phyloP scores from a whole-genome alignment of 345 rosid genomes.

The Lepidium africanum region DNA sequence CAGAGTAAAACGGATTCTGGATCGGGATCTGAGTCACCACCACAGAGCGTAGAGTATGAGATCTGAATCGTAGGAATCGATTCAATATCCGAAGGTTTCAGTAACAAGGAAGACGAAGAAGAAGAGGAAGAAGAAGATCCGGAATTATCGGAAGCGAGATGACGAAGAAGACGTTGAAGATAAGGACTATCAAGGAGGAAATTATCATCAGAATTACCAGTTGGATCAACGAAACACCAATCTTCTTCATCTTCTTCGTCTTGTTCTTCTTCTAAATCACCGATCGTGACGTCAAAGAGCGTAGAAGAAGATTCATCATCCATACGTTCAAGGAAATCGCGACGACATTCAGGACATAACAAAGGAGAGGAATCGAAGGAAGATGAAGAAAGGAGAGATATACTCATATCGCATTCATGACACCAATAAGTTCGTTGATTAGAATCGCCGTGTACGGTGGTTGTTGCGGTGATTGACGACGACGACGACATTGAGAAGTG shows the following conservation, averaged over 20 bases:
- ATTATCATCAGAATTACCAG: conserved; percentile 28
- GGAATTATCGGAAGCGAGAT: conserved; percentile 26
- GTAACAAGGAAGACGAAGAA: conserved; percentile 2
- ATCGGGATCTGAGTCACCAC: conserved; percentile 24
- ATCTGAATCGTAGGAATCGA: conserved; percentile 37
- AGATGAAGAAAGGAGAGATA: conserved; percentile 31
- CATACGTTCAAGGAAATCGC: conserved; percentile 31
- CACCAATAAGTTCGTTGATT: conserved; percentile 52
- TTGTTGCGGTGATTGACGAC: conserved; percentile 2
- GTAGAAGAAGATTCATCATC: conserved; percentile 29
- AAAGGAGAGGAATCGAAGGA: conserved; percentile 5
- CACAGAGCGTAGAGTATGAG: conserved; percentile 31
- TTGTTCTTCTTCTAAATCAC: conserved; percentile 24
- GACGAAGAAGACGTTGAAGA: conserved; percentile 36
- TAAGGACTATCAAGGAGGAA: conserved; percentile 44
- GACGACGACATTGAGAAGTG: conserved; percentile 23
- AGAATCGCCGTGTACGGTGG: conserved; percentile 11
- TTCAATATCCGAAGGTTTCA: conserved; percentile 21
- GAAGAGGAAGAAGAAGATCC: not conserved
- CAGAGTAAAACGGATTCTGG: conserved; percentile 34
- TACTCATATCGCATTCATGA: conserved; percentile 55
- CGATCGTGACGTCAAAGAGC: conserved; percentile 22
- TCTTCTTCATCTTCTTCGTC: conserved; percentile 10
- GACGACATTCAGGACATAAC: conserved; percentile 42
- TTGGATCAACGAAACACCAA: conserved; percentile 31